Evolutionary conservation across 495 filamentous ascomycete species (phyloP).

Genomic region (Beverwykella pulmonaria): DNA sequence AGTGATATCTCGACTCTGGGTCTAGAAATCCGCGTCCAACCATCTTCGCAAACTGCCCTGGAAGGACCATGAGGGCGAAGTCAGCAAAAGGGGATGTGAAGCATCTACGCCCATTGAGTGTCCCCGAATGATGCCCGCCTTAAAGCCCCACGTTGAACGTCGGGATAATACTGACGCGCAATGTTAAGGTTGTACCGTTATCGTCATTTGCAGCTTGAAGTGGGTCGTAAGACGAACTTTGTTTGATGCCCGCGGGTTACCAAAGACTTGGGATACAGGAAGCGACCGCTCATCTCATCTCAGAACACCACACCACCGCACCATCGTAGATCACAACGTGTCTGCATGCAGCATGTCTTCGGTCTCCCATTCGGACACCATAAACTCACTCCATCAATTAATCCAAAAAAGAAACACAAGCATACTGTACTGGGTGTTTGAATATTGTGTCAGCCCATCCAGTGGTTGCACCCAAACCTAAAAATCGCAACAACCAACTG

Average conservation of each 20-base stretch:
- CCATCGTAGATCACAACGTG: conserved; percentile 16
- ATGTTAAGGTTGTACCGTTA: not conserved
- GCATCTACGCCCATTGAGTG: no score
- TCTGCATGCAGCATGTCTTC: conserved; percentile 20
- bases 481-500: no score
- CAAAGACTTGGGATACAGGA: conserved; percentile 14
- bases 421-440: no score
- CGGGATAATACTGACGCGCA: not conserved
- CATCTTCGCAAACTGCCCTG: not conserved
- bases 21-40: conserved; percentile 17
- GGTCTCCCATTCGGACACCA: not conserved
- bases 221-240: conserved; percentile 8
- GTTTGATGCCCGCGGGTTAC: conserved; percentile 30
- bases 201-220: not conserved
- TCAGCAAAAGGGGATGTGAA: no score
- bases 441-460: no score
- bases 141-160: no score
- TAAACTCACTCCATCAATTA: not conserved
- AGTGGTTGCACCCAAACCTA: no score
- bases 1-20: conserved; percentile 12
- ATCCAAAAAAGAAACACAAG: not conserved
- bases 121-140: conserved; percentile 4
- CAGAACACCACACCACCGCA: conserved; percentile 5
- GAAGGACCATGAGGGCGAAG: not conserved
- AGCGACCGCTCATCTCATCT: not conserved